Conservation (phyloP, 805 yeast genomes). For the Kazachstania bromeliacearum region DNA sequence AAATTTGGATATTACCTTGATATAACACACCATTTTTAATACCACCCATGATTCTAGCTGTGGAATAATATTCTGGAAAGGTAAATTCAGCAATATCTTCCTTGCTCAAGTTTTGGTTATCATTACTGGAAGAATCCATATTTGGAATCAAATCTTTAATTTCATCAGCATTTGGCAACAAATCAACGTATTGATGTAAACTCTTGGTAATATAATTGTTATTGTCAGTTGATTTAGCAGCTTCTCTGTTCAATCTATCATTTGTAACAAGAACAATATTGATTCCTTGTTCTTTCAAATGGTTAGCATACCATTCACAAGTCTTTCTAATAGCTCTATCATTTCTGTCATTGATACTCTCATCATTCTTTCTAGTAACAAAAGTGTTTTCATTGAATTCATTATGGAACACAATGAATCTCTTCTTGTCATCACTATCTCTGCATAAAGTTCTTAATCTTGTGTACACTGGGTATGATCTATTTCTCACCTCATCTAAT, state of each 20-base stretch:
- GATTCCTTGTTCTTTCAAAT: slow-evolving; percentile 40
- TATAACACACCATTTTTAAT: slow-evolving; percentile 75
- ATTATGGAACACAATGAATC: slow-evolving; percentile 87
- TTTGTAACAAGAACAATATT: slow-evolving; percentile 59
- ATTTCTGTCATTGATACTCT: slow-evolving; percentile 78
- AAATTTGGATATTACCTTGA: slow-evolving; percentile 74
- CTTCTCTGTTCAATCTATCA: slow-evolving; percentile 55
- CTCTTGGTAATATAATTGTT: slow-evolving; percentile 49
- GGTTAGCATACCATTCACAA: slow-evolving; percentile 62
- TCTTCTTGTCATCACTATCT: slow-evolving; percentile 45
- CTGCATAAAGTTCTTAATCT: slow-evolving; percentile 71
- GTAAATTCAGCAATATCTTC: slow-evolving; percentile 39
- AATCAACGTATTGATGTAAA: slow-evolving; percentile 59
- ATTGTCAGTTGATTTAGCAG: slow-evolving; percentile 33
- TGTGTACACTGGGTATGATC: slow-evolving; percentile 80
- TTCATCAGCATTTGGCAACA: slow-evolving; percentile 62
- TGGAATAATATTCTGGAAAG: slow-evolving; percentile 70
- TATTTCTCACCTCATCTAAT: slow-evolving; percentile 82
- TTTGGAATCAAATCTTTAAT: slow-evolving; percentile 71
- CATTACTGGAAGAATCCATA: slow-evolving; percentile 29
- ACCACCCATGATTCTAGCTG: slow-evolving; percentile 84
- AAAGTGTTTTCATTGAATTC: slow-evolving; percentile 73
- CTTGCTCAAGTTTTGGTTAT: slow-evolving; percentile 9
- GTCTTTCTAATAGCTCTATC: slow-evolving; percentile 81
- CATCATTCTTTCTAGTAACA: slow-evolving; percentile 50